A percentile compares a stretch with the other conserved stretches of the same genome.
Conservation (phyloP, 2,329 filamentous ascomycete genomes). For the Drechslera avenae region DNA sequence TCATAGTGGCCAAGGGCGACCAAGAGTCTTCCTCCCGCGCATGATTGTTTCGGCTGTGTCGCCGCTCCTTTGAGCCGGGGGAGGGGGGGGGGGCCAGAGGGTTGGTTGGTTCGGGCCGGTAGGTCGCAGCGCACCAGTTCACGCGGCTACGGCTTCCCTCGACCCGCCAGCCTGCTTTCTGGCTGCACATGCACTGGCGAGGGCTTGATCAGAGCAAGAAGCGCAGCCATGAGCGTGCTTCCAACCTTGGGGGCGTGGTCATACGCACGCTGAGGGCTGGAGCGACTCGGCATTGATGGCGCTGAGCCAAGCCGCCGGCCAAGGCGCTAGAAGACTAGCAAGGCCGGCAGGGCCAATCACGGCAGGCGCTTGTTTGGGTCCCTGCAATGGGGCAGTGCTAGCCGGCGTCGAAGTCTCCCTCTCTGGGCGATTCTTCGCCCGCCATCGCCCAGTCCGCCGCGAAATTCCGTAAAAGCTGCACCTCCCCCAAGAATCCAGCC, state of each 20-base stretch:
- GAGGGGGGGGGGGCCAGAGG: too few species aligned
- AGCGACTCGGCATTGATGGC: background rate
- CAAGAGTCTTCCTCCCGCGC: slow-evolving; percentile 4
- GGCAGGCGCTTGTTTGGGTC: too few species aligned
- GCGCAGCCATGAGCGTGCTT: too few species aligned
- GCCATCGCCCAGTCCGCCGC: slow-evolving; percentile 6
- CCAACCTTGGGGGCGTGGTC: background rate
- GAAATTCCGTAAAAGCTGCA: background rate
- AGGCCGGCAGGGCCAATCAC: background rate
- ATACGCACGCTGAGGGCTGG: background rate
- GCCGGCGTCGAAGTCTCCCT: slow-evolving; percentile 4
- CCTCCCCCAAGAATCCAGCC: slow-evolving; percentile 9
- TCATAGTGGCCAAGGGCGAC: slow-evolving; percentile 4
- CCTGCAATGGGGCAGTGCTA: background rate
- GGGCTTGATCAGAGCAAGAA: too few species aligned
- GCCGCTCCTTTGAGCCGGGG: background rate
- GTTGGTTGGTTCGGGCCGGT: background rate
- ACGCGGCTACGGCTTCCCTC: too few species aligned
- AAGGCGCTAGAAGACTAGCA: background rate
- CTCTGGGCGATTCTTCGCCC: slow-evolving; percentile 12
- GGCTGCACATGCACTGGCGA: too few species aligned
- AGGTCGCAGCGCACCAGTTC: too few species aligned
- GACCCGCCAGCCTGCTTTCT: too few species aligned
- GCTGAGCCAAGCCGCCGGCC: slow-evolving; percentile 1
- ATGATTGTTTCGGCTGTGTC: slow-evolving; percentile 8